Evolutionary conservation across 2,329 filamentous ascomycete species (phyloP).

Genomic region (Colletotrichum melonis): DNA sequence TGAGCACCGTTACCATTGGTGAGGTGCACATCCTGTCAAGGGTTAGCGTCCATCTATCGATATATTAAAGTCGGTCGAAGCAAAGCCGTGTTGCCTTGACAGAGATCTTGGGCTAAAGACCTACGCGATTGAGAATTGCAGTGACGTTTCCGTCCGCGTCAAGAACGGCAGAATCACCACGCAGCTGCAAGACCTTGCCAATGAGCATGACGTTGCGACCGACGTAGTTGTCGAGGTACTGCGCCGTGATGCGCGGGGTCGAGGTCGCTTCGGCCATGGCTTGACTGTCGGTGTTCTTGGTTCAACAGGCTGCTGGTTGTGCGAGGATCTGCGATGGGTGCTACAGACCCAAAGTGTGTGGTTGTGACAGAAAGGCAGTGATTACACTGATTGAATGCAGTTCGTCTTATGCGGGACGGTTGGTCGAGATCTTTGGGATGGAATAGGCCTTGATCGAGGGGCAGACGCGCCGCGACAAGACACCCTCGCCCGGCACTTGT

Average conservation of each 20-base stretch:
- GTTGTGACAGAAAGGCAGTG: not conserved
- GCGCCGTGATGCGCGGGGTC: slow-evolving; percentile 84
- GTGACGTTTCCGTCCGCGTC: slow-evolving; percentile 84
- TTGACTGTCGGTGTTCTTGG: not conserved
- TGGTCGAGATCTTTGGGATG: not conserved
- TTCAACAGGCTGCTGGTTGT: not conserved
- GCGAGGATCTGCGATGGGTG: not conserved
- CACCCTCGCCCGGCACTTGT: slow-evolving; percentile 15
- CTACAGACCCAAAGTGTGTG: not conserved
- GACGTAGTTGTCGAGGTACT: slow-evolving; percentile 82
- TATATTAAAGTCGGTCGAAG: not conserved
- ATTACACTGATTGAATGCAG: not conserved
- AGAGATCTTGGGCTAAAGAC: slow-evolving; percentile 38
- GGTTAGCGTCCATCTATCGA: not conserved
- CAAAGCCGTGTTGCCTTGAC: not conserved
- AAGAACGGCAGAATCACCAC: slow-evolving; percentile 82
- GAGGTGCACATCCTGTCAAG: slow-evolving; percentile 75
- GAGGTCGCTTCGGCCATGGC: slow-evolving; percentile 75
- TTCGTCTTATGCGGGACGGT: not conserved
- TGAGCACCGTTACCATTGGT: slow-evolving; percentile 77
- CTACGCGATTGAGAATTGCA: slow-evolving; percentile 78
- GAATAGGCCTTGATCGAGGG: not conserved
- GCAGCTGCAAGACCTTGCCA: slow-evolving; percentile 85
- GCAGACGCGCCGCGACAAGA: slow-evolving; percentile 5
- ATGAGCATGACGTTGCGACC: slow-evolving; percentile 83